Evolutionary conservation across 768 basidiomycete species (phyloP).

Genomic region (Phlegmacium glaucopus): DNA sequence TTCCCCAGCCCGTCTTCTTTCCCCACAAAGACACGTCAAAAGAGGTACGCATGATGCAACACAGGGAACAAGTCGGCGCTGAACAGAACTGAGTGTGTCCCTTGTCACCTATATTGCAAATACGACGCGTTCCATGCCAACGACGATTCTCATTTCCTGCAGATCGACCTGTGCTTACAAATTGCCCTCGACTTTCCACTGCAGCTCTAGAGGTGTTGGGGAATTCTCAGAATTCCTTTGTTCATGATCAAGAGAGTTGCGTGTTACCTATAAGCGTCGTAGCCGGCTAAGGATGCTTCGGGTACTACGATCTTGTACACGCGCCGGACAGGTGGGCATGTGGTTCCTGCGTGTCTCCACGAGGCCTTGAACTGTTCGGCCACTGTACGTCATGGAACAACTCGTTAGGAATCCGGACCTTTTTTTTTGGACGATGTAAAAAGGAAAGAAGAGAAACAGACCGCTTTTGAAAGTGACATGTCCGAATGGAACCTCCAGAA

Average conservation of each 20-base stretch:
- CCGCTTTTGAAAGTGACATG: slow-evolving; percentile 67
- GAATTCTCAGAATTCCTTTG: neutral
- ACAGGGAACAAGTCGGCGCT: slow-evolving; percentile 57
- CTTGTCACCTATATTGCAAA: slow-evolving; percentile 62
- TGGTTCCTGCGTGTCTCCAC: slow-evolving; percentile 57
- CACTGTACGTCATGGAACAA: slow-evolving; percentile 30
- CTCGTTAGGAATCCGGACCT: neutral
- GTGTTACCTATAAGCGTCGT: slow-evolving; percentile 57
- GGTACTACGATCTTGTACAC: slow-evolving; percentile 64
- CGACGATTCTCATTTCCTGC: slow-evolving; percentile 71
- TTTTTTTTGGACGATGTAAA: neutral
- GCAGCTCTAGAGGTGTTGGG: slow-evolving; percentile 33
- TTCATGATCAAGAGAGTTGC: neutral
- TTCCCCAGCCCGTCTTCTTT: slow-evolving; percentile 72
- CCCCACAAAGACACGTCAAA: slow-evolving; percentile 62
- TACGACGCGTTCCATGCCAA: slow-evolving; percentile 70
- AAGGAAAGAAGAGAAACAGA: slow-evolving; percentile 25
- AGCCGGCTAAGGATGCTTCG: slow-evolving; percentile 49
- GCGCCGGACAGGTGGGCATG: slow-evolving; percentile 54
- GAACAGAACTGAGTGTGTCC: slow-evolving; percentile 54
- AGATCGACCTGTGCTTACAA: slow-evolving; percentile 48
- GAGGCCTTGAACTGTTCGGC: slow-evolving; percentile 65
- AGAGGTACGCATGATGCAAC: slow-evolving; percentile 60
- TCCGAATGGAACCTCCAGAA: slow-evolving; percentile 56
- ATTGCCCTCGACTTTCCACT: slow-evolving; percentile 61